Evolutionary conservation across 2,329 filamentous ascomycete species (phyloP), one percentile per base, ranked within the genome.

Genomic region (Colletotrichum coccodes): DNA sequence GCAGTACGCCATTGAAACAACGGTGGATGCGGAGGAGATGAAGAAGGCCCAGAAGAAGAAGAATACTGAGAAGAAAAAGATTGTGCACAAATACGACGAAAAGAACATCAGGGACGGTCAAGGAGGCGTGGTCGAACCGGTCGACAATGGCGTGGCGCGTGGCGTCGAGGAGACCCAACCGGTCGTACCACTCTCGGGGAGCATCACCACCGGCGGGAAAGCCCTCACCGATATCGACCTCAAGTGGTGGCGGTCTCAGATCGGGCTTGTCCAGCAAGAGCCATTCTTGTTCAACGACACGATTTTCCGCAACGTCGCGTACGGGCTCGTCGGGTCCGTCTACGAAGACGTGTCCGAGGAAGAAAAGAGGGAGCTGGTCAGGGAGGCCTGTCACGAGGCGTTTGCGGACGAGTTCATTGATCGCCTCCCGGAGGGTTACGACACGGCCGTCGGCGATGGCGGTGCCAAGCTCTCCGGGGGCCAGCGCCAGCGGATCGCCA

Each of bases 401-500:
- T 92, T 91, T 76, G 91, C 91, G 0, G 87, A 91, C 71, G 90
- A 92, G 68, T 93, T 91, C 72, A 90, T 93, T 64, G 84, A 87
- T 56, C 85, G 85, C 26, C 81, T 93, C 3, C 91, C 91, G 1
- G 79, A 92, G 81, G 88, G 89, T 1, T 95, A 95, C 75, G 86
- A 91, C 6, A 94, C 93, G 0, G 79, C 87, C 9, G 93, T 96
- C 1, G 65, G 65, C 30, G 65, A 68, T 32, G 40, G 52, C 28
- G 92, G 52, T 18, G 91, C 92, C 53, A 94, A 93, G 76, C 82
- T 97, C 1, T 94, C 91, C 12, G 92, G 93, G 21, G 94, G 94
- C 1, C 94, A 97, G 76, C 88, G 93, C 21, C 94, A 97, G 77
- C 88, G 94, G 5, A 86, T 97, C 30, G 92, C 92, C 3, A 94